Evolutionary conservation across 1,284 basidiomycete genomes (phyloP), one percentile per base, ranked within the genome.

Genomic region (Leccinum variabile): DNA sequence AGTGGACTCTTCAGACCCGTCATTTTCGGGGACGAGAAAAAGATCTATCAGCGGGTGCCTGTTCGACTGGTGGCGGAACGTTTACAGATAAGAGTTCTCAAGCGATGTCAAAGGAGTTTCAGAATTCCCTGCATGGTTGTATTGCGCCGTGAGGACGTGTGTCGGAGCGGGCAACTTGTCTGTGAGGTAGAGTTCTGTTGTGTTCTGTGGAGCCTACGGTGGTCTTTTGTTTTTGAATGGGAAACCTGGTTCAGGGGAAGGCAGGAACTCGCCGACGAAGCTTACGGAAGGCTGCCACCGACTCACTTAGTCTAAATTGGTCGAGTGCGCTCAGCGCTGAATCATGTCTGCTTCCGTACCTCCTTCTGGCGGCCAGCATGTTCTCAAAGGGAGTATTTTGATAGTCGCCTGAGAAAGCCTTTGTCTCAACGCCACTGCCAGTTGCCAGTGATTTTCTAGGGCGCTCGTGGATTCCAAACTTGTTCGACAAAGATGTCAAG

Each of bases 81-180:
- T 58, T 32, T 59, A 56, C 28, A 54, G 61, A 68, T 60, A 59
- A 65, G 54, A 50, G 25, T 28, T 37, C 46, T 57, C 59, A 59
- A 54, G 61, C 33, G 50, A 59, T 58, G 39, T 57, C 61, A 49
- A 59, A 22, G 53, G 22, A 54, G 28, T 54, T 54, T 39, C 30
- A 56, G 52, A 62, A 68, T 49, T 65, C 69, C 66, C 65, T 64
- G 32, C 65, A 71, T 70, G 69, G 72, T 58, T 62, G 67, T 63
- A 69, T 73, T 73, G 53, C 54, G 33, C 54, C 53, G 50, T 61
- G 46, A 60, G 50, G 28, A 30, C 8, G 18, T 16, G 28, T 10
- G 57, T 53, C 54, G 41, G 35, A 35, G 37, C 37, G 58, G 13
- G 4, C 16, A 54, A 57, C n/a, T n/a, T 37, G 30, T 57, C 55